Base-by-base conservation (phyloP, 2,329 filamentous ascomycete species). In the Teratosphaeria gauchensis region DNA sequence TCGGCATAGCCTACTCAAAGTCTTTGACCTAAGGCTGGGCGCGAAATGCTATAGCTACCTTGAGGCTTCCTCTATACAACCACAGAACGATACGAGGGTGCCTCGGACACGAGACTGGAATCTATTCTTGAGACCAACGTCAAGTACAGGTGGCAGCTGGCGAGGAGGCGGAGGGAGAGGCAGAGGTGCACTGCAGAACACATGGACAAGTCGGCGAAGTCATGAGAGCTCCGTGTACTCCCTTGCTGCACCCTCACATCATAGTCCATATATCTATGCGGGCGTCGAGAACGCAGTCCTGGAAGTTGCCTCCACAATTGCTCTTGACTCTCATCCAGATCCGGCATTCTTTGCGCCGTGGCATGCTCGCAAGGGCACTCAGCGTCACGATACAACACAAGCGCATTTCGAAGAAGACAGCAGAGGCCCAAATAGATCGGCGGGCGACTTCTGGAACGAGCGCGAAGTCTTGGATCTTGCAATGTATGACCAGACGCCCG, bases 1-100 rank as follows among this genome's bases (percentile, higher is more conserved):
- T 2, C 76, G 79, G 54, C 81, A 86, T 68, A 80, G 77, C 52
- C 74, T 85, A 55, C 71, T 87, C 52, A 86, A 86, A 64, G 73
- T 85, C 4, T 87, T 84, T 63, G 84, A 87, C 64, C 67, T 87
- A 51, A 81, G 84, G 28, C 74, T 84, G 65, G 68, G 68, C 8
- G 63, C 66, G 1, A 69, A 68, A 53, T 64, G 64, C 58, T 72
- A 72, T 60, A 63, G 57, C 58, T 69, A 69, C 54, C 63, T 72
- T 21, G 63, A 73, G 19, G 52, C 52, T 28, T 46, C 54, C 11
- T 46, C 54, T 19, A 55, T 16, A 55, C 21, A 48, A 21, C 31
- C 16, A 8, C 16, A 46, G 6, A 46, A 46, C 32, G n/a, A 46
- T 16, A 55, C 28, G 2, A 30, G 31, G 28, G 24, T 46, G 16